Base-by-base conservation (phyloP, 2,329 filamentous ascomycete species). In the Aspergillus brunneoviolaceus region DNA sequence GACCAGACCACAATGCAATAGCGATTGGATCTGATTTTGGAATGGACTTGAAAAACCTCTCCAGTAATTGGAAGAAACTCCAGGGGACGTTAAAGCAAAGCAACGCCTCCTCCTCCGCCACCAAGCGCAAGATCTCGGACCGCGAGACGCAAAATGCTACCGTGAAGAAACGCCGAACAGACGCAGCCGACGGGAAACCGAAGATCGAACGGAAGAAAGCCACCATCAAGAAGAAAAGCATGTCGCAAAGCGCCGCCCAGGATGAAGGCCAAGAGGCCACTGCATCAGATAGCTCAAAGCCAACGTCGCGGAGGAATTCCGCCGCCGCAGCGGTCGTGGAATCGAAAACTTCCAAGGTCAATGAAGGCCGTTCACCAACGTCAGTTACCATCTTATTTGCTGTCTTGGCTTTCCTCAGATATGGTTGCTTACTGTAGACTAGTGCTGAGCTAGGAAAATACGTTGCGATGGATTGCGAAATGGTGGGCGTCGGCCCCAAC, bases 391-490 rank as follows among this genome's bases (percentile, higher is more conserved):
- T 27, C 48, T 33, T 29, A 35, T 31, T 50, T 59, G 52, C 67
- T 76, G 51, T 31, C 29, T 45, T 50, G 6, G 3, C 58, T 25
- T 10, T 21, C 11, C 14, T 11, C 50, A 55, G 31, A 14, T 45
- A 23, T 33, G 16, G n/a, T 56, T 50, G 51, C 66, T 69, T 57
- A 69, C 57, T 14, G n/a, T 35, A 72, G 63, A 75, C 80, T 25
- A 85, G 83, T 5, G 78, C 89, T 39, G 85, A 92, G 56, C 80
- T 93, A 21, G 95, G 94, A 55, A 96, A 95, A 82, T 99, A 96
- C 74, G 80, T 99, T 48, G 90, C 91, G 21, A 86, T 99, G 51
- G 95, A 99, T 79, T 99, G 95, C 76, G 95, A 99, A 79, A 99
- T 99, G 95, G 95, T 99, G 27, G 95, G 94, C 51, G 86, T 96